These are phyloP conservation scores for Lomentospora prolificans DNA, from an alignment of 2,329 filamentous ascomycete species.

Conservation along the genomic window DNA sequence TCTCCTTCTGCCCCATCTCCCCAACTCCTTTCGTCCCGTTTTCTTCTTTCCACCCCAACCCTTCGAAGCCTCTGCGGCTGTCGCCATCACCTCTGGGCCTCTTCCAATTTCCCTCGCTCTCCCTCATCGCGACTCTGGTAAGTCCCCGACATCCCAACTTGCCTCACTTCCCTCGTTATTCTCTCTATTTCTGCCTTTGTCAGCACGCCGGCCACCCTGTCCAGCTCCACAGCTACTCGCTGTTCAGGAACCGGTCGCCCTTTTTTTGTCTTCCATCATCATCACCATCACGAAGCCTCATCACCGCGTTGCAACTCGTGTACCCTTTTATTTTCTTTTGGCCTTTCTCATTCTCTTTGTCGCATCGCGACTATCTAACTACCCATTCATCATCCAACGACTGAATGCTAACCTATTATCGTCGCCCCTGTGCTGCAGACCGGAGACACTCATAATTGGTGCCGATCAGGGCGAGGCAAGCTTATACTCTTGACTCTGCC, in stretches of 20 bases:
- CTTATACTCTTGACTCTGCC: not conserved
- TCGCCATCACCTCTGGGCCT: not conserved
- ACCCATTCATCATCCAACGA: not conserved
- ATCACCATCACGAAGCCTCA: slow-evolving; percentile 5
- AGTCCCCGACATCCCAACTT: not conserved
- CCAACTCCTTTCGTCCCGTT: slow-evolving; percentile 6
- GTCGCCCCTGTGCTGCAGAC: slow-evolving; percentile 11
- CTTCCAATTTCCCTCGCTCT: not conserved
- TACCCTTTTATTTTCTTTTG: slow-evolving; percentile 11
- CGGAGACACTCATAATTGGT: slow-evolving; percentile 12
- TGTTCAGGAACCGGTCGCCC: slow-evolving; percentile 3
- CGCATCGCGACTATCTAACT: not conserved
- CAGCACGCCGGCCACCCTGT: not conserved
- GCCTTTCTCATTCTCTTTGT: not conserved
- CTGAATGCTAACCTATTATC: not conserved
- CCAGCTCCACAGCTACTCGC: not conserved
- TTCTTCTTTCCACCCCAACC: slow-evolving; percentile 1
- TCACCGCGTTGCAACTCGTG: slow-evolving; percentile 10
- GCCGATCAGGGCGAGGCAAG: slow-evolving; percentile 9
- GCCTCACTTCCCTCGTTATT: not conserved
- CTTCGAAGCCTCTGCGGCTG: slow-evolving; percentile 4
- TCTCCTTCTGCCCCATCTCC: slow-evolving; percentile 10
- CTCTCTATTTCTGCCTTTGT: slow-evolving; percentile 9
- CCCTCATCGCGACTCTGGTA: slow-evolving; percentile 3
- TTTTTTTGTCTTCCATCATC: not conserved